Base-by-base conservation (phyloP, 129 eudicot species). In the Flaveria sonorensis region DNA sequence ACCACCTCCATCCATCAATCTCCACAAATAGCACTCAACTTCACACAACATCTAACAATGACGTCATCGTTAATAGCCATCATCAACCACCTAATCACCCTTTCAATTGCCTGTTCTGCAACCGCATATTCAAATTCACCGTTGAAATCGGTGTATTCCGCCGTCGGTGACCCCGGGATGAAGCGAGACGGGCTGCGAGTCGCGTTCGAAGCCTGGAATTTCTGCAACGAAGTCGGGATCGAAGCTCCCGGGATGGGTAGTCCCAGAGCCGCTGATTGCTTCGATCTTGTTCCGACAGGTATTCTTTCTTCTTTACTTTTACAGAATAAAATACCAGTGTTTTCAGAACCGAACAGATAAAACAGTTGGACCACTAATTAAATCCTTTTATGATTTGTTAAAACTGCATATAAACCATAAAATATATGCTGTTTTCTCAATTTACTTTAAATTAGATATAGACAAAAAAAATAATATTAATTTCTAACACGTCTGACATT, bases 231-330 rank as follows among this genome's bases (percentile, higher is more conserved):
- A 73, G 98, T 92, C 56, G 98, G 94, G 15, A 63, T 71, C 2
- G 96, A 92, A 85, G 92, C 94, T 20, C 94, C 94, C 57, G 68
- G 51, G 26, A 92, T 90, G 96, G 96, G 94, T 14, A 92, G 96
- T 76, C 98, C 98, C 1, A 78, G 98, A 75, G 94, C 96, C 75
- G 98, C 98, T 45, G 98, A 90, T 78, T 92, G 98, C 69, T 88
- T 90, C 71, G 82, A 89, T 83, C 77, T 90, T 23, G 53, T 21
- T 47, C 74, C 70, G 40, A 55, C 61, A 30, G 46, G 80, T 68
- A 53, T 6, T 20, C 20, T 56, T 56, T 10, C 3, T 56, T 7
- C 10, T 53, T n/a, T 18, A 3, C n/a, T 69, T 26, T n/a, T n/a
- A n/a, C n/a, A n/a, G n/a, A 11, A 36, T 0, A 1, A 19, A 21